These are phyloP conservation scores for Saturnispora serradocipensis DNA, from an alignment of 805 yeast species.

Conservation along the genomic window DNA sequence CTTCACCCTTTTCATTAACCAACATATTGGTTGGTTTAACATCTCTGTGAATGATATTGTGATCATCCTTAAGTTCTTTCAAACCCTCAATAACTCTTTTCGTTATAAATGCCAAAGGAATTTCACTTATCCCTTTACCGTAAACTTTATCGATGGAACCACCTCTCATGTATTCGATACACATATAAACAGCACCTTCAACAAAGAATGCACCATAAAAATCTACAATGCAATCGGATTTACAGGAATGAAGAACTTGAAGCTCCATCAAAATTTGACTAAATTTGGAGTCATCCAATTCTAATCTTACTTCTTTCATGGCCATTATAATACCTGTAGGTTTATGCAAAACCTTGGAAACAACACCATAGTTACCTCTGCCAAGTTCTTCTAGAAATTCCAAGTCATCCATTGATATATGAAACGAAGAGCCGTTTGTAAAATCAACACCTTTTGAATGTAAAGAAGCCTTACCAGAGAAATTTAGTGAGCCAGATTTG, in stretches of 20 bases:
- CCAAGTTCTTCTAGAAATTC: slow-evolving; percentile 84
- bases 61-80: slow-evolving; percentile 75
- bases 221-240: slow-evolving; percentile 85
- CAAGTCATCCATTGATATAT: slow-evolving; percentile 76
- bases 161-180: slow-evolving; percentile 97
- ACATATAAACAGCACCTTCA: slow-evolving; percentile 97
- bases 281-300: slow-evolving; percentile 87
- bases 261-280: slow-evolving; percentile 93
- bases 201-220: slow-evolving; percentile 96
- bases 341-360: slow-evolving; percentile 82
- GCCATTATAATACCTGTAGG: slow-evolving; percentile 94
- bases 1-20: slow-evolving; percentile 68
- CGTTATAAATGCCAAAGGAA: slow-evolving; percentile 69
- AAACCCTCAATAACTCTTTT: slow-evolving; percentile 75
- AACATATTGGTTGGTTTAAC: slow-evolving; percentile 94
- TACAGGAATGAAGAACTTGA: slow-evolving; percentile 86
- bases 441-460: slow-evolving; percentile 91
- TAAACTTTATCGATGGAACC: slow-evolving; percentile 86
- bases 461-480: slow-evolving; percentile 86
- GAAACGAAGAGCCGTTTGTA: slow-evolving; percentile 76
- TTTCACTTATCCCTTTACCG: slow-evolving; percentile 66
- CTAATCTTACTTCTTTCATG: slow-evolving; percentile 91
- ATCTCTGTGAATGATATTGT: slow-evolving; percentile 91
- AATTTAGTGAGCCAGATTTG: slow-evolving; percentile 83
- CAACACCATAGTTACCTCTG: slow-evolving; percentile 94